Percentiles rank a stretch among this genome's conserved stretches.
Conservation (phyloP, 805 yeast species). For the Priceomyces melissophilus region DNA sequence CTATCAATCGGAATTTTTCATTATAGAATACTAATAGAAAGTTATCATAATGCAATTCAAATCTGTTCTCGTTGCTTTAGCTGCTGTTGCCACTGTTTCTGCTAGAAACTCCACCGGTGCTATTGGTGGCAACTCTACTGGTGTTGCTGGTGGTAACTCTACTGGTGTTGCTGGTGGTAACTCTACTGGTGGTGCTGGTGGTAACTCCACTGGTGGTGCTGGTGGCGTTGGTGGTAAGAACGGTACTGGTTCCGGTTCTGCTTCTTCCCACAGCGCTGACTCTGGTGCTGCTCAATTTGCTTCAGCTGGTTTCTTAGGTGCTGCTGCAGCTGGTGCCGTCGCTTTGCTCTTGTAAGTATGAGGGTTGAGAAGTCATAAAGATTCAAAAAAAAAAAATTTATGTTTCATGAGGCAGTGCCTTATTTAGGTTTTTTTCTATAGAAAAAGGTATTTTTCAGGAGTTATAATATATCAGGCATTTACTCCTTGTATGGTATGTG, state of each 20-base stretch:
- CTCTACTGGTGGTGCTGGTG: constrained; percentile 37
- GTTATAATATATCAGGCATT: background rate
- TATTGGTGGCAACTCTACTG: constrained; percentile 39
- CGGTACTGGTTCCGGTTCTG: constrained; percentile 45
- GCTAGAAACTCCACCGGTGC: constrained; percentile 52
- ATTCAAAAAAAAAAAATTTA: background rate
- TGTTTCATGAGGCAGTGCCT: constrained; percentile 1
- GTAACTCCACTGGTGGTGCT: constrained; percentile 52
- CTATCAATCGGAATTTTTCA: constrained; percentile 2
- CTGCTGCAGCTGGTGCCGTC: constrained; percentile 82
- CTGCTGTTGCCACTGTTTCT: constrained; percentile 66
- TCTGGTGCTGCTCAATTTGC: constrained; percentile 44
- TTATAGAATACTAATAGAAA: constrained; percentile 3
- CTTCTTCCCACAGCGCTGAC: too few species aligned
- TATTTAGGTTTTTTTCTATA: constrained; percentile 1
- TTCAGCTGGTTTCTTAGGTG: constrained; percentile 70
- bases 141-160: constrained; percentile 66
- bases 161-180: constrained; percentile 66
- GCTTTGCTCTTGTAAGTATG: constrained; percentile 41
- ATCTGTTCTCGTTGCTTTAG: constrained; percentile 62
- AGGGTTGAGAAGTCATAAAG: background rate
- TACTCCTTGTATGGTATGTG: background rate
- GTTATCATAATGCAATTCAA: constrained; percentile 63
- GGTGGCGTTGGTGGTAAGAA: too few species aligned
- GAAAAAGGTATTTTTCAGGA: background rate